phyloP scores from a whole-genome alignment of 2,329 filamentous ascomycete species.

The Exophiala spinifera region DNA sequence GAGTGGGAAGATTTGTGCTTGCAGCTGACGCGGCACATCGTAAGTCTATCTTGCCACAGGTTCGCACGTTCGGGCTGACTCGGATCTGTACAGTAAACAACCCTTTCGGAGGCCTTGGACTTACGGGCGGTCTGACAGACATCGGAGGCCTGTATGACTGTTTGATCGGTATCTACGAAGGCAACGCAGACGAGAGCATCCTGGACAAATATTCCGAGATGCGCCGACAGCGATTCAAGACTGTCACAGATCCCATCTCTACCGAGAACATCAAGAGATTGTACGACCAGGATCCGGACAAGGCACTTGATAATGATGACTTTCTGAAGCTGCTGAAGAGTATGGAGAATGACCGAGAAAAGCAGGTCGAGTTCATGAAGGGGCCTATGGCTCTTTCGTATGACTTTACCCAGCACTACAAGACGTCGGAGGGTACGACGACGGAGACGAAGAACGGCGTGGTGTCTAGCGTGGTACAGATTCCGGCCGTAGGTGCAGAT shows the following conservation, averaged over 20 bases:
- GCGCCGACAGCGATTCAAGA: slow-evolving; percentile 39
- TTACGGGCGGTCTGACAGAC: slow-evolving; percentile 56
- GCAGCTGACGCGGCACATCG: slow-evolving; percentile 60
- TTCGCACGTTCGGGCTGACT: not conserved
- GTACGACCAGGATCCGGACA: slow-evolving; percentile 38
- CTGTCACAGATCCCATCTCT: slow-evolving; percentile 41
- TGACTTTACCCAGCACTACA: slow-evolving; percentile 26
- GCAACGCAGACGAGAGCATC: slow-evolving; percentile 39
- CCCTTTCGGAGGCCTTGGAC: slow-evolving; percentile 58
- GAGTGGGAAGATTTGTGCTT: slow-evolving; percentile 55
- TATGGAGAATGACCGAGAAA: slow-evolving; percentile 33
- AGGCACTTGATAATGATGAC: slow-evolving; percentile 36
- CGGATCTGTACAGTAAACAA: slow-evolving; percentile 39
- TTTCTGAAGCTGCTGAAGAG: slow-evolving; percentile 38
- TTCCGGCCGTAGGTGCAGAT: slow-evolving; percentile 5
- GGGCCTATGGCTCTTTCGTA: slow-evolving; percentile 16
- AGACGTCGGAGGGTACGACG: slow-evolving; percentile 1
- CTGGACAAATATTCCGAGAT: slow-evolving; percentile 43
- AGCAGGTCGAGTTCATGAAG: slow-evolving; percentile 24
- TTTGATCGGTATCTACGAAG: slow-evolving; percentile 45
- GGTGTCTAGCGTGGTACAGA: slow-evolving; percentile 13
- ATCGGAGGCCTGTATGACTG: slow-evolving; percentile 60
- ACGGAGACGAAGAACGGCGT: slow-evolving; percentile 3
- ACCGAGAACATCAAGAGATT: slow-evolving; percentile 41
- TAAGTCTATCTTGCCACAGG: slow-evolving; percentile 2